phyloP scores from a whole-genome alignment of 805 yeast species.

The Phaffomyces antillensis region DNA sequence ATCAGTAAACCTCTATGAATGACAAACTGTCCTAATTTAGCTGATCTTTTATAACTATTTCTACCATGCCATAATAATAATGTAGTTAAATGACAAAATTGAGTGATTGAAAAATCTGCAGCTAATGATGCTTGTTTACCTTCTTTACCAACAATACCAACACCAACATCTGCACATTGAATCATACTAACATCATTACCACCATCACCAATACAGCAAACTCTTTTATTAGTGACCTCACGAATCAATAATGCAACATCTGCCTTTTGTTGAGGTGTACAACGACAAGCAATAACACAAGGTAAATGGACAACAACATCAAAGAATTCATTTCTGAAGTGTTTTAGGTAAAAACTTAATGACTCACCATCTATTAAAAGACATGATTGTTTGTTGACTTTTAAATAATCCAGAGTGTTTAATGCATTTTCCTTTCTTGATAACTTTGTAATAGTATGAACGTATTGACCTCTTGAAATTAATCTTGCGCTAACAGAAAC shows the following conservation, averaged over 20 bases:
- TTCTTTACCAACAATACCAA: conserved; percentile 97
- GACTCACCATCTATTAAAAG: conserved; percentile 93
- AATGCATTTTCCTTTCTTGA: conserved; percentile 54
- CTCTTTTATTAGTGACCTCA: conserved; percentile 75
- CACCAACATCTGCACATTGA: conserved; percentile 98
- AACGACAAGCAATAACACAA: conserved; percentile 95
- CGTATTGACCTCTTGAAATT: conserved; percentile 88
- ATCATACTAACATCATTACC: conserved; percentile 99
- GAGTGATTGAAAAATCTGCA: conserved; percentile 92
- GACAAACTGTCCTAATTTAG: conserved; percentile 91
- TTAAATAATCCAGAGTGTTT: conserved; percentile 66
- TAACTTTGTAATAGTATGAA: conserved; percentile 74
- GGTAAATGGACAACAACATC: conserved; percentile 73
- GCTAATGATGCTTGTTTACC: conserved; percentile 97
- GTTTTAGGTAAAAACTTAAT: conserved; percentile 56
- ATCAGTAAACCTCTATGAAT: conserved; percentile 94
- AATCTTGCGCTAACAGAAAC: conserved; percentile 94
- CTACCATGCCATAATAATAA: conserved; percentile 96
- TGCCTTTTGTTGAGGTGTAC: conserved; percentile 98
- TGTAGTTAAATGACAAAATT: conserved; percentile 83
- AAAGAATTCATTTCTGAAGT: conserved; percentile 67
- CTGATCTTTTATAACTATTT: conserved; percentile 91
- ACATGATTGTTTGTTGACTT: conserved; percentile 54
- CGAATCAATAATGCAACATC: conserved; percentile 83
- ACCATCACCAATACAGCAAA: conserved; percentile 98